Base-by-base conservation (phyloP, 192 early-diverging fungal species). In the Chytriomyces hyalinus region DNA sequence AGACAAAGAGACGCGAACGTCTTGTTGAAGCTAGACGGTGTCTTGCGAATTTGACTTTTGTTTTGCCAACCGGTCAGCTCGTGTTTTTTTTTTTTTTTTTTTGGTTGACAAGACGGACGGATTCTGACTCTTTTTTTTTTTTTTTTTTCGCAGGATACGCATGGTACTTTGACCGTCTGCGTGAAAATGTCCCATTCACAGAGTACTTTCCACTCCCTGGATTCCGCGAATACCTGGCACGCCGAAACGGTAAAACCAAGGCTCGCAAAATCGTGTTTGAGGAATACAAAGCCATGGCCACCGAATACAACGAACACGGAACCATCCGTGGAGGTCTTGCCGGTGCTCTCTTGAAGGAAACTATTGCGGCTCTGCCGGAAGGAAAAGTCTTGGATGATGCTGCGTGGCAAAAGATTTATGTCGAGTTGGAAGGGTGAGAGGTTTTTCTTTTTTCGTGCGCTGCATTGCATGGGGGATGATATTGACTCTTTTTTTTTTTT, bases 131-230 rank as follows among this genome's bases (percentile, higher is more conserved):
- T 0, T n/a, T 26, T 26, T 26, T 26, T 26, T 36, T 36, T 3
- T 36, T 3, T 36, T 36, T 36, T 36, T 4, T 0, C 43, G 5
- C 51, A 76, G 74, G 74, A 48, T 53, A 53, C 36, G 36, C 74
- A 5, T 76, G 74, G 74, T 76, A 67, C 48, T 76, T 76, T 67
- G 74, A 76, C 74, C 62, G 28, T 46, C 26, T 76, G 22, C 62
- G 74, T 17, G 64, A 65, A 15, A 11, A 20, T 28, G 61, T 76
- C 1, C 74, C 62, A 17, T 65, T 66, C 61, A 24, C 48, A 45
- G 74, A 76, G 36, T 76, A 67, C 49, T n/a, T 76, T 7, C 48
- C 44, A 4, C 65, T 76, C 11, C 74, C 74, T 36, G 74, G 74
- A 20, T 28, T 48, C 65, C 15, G 26, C n/a, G 65, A 76, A 15